Percentiles rank a stretch among this genome's conserved stretches.
Evolutionary conservation across 2,329 filamentous ascomycete genomes (phyloP).

Genomic region (Diplodia scrobiculata): DNA sequence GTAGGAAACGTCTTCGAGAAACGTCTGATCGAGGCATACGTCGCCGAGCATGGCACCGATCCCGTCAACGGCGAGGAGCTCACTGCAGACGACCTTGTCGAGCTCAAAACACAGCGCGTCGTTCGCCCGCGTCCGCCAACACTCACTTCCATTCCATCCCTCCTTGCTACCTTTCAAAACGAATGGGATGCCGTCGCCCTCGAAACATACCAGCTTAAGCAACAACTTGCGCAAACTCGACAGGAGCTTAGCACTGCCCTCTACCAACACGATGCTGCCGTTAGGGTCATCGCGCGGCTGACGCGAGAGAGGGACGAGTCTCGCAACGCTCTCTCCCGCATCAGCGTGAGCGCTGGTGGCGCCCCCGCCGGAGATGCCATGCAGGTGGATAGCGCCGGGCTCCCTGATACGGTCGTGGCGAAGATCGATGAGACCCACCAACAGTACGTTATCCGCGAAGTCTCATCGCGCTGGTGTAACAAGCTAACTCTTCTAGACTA

Average conservation of each 20-base stretch:
- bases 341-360: slow-evolving; percentile 67
- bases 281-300: slow-evolving; percentile 87
- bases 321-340: slow-evolving; percentile 80
- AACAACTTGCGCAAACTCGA: slow-evolving; percentile 84
- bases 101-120: slow-evolving; percentile 78
- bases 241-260: slow-evolving; percentile 92
- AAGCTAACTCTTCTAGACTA: slow-evolving; percentile 59
- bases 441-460: slow-evolving; percentile 61
- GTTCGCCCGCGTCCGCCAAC: slow-evolving; percentile 89
- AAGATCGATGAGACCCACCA: slow-evolving; percentile 80
- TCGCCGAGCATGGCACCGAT: slow-evolving; percentile 89
- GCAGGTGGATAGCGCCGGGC: slow-evolving; percentile 80
- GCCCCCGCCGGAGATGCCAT: slow-evolving; percentile 74
- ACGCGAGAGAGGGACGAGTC: slow-evolving; percentile 93
- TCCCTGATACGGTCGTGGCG: slow-evolving; percentile 70
- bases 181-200: slow-evolving; percentile 95
- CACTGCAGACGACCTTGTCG: slow-evolving; percentile 78
- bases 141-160: slow-evolving; percentile 91
- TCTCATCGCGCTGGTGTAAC: neutral
- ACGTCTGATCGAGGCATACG: slow-evolving; percentile 91
- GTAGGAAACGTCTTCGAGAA: slow-evolving; percentile 89
- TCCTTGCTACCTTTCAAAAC: slow-evolving; percentile 93
- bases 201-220: slow-evolving; percentile 86
- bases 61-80: slow-evolving; percentile 87
- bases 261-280: slow-evolving; percentile 97